Base-by-base conservation (phyloP, 371 early-diverging fungal species). In the Chytridium lagenaria region DNA sequence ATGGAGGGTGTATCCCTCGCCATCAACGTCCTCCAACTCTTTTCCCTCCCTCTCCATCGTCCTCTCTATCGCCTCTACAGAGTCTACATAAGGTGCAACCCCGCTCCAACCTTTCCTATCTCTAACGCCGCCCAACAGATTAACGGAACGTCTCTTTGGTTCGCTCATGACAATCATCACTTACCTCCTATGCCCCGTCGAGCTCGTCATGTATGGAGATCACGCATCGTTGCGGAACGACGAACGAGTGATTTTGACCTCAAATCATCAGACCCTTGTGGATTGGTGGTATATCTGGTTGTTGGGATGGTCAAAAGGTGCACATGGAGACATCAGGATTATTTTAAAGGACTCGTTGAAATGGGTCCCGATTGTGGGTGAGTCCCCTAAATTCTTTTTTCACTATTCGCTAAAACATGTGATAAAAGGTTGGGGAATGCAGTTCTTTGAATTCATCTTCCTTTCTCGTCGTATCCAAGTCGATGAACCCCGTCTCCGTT, bases 201-300 rank as follows among this genome's bases (percentile, higher is more conserved):
- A 82, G 37, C 77, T 92, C 40, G 77, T 91, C 1, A 68, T 92
- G 38, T 88, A 88, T 0, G 83, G 87, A 16, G 90, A 90, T 73
- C 68, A 75, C 30, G 70, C 72, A 22, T 75, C 72, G 0, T 44
- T 80, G 59, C 92, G 16, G 10, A 22, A 19, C 50, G 63, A 63
- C 23, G 26, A 44, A 65, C 50, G 71, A 26, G 66, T 71, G 3
- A 34, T 72, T 26, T 67, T 72, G 28, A 1, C 69, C 28, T 7
- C 44, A 44, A 74, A 77, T 67, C 77, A 77, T 39, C 73, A 80
- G 89, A 92, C 92, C 50, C 93, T 93, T 79, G 87, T 91, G 39
- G 97, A 95, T 80, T 95, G 95, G 94, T 91, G 94, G 78, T 95
- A 93, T 79, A 82, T 95, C 36, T 95, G 95, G 94, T 77, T 88